Evolutionary conservation across 2,329 filamentous ascomycete genomes (phyloP).

Genomic region (Botrytis cinerea): DNA sequence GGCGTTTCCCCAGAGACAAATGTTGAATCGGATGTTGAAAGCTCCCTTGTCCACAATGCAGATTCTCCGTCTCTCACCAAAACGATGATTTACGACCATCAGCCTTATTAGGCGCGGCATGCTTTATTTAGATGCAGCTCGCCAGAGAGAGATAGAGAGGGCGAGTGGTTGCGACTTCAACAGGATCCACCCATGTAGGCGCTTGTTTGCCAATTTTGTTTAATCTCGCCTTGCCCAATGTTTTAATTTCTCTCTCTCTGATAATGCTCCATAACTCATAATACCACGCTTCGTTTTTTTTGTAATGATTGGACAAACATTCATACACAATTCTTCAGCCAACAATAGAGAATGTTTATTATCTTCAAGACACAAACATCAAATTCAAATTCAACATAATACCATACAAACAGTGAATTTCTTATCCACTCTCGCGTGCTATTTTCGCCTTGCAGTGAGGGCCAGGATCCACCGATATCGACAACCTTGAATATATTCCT

Average conservation of each 20-base stretch:
- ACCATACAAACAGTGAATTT: slow-evolving; percentile 22
- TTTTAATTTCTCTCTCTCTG: slow-evolving; percentile 12
- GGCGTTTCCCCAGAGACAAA: not conserved
- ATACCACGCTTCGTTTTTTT: slow-evolving; percentile 14
- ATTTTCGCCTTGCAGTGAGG: slow-evolving; percentile 19
- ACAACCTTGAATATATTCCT: slow-evolving; percentile 38
- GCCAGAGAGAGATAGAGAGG: not conserved
- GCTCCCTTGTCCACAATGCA: not conserved
- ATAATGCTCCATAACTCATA: slow-evolving; percentile 5
- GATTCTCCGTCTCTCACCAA: not conserved
- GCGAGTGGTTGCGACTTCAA: slow-evolving; percentile 2
- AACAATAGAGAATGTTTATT: slow-evolving; percentile 32
- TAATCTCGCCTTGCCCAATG: slow-evolving; percentile 9
- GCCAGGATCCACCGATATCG: slow-evolving; percentile 35
- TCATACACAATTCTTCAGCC: slow-evolving; percentile 28
- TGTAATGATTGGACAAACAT: slow-evolving; percentile 30
- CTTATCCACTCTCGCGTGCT: slow-evolving; percentile 19
- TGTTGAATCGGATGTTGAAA: not conserved
- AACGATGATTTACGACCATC: slow-evolving; percentile 5
- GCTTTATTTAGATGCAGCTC: slow-evolving; percentile 11
- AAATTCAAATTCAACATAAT: slow-evolving; percentile 20
- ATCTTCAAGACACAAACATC: slow-evolving; percentile 23
- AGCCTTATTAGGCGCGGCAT: slow-evolving; percentile 16
- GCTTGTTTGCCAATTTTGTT: slow-evolving; percentile 24
- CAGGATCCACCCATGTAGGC: slow-evolving; percentile 9